These are phyloP conservation scores for Rhamnella rubrinervis DNA, from an alignment of 331 rosid species.

Conservation along the genomic window DNA sequence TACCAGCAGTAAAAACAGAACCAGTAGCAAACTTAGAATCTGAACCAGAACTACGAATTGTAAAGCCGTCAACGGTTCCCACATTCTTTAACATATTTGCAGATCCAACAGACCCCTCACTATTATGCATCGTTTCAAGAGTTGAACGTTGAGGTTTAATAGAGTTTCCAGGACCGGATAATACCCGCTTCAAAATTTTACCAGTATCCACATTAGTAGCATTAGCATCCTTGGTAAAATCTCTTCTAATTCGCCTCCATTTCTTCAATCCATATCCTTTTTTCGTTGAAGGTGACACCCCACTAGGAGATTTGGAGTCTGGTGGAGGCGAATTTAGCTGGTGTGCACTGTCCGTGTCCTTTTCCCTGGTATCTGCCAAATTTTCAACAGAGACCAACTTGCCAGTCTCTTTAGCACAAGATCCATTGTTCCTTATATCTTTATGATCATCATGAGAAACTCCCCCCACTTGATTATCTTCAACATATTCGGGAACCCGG, in stretches of 20 bases:
- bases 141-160: slow-evolving; percentile 33
- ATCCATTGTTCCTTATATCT: slow-evolving; percentile 37
- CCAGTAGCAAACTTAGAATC: slow-evolving; percentile 70
- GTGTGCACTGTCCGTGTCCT: slow-evolving; percentile 32
- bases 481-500: slow-evolving; percentile 41
- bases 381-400: slow-evolving; percentile 21
- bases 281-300: slow-evolving; percentile 13
- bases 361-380: slow-evolving; percentile 28
- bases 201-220: slow-evolving; percentile 39
- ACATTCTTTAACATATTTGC: slow-evolving; percentile 42
- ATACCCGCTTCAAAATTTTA: slow-evolving; percentile 67
- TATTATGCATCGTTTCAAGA: slow-evolving; percentile 46
- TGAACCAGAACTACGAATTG: slow-evolving; percentile 47
- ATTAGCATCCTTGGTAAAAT: slow-evolving; percentile 43
- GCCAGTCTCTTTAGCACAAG: slow-evolving; percentile 32
- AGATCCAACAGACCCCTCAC: slow-evolving; percentile 53
- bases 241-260: slow-evolving; percentile 80
- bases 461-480: slow-evolving; percentile 48
- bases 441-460: slow-evolving; percentile 35
- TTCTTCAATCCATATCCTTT: slow-evolving; percentile 73
- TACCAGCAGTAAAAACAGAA: slow-evolving; percentile 58
- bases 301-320: slow-evolving; percentile 25
- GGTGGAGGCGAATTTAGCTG: slow-evolving; percentile 26
- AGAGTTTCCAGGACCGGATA: slow-evolving; percentile 46
- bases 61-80: slow-evolving; percentile 40